These are phyloP conservation scores for Fusarium algeriense DNA, from an alignment of 2,329 filamentous ascomycete genomes.

Conservation along the genomic window DNA sequence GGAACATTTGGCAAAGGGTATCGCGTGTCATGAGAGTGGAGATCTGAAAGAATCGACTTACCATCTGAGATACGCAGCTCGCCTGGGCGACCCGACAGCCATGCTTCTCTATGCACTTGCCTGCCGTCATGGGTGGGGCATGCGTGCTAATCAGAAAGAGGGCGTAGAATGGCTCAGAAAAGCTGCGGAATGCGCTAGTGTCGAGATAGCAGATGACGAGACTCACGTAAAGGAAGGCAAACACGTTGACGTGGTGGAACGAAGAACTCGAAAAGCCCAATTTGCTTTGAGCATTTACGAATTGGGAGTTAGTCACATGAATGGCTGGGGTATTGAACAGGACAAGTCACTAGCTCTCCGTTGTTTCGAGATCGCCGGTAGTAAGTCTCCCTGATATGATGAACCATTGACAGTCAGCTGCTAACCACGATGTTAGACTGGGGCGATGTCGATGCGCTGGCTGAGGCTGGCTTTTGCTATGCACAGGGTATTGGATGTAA, in stretches of 20 bases:
- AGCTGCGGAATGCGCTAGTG: constrained; percentile 84
- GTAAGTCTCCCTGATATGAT: constrained; percentile 57
- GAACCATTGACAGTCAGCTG: background rate
- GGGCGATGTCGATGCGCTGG: constrained; percentile 94
- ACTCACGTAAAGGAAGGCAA: constrained; percentile 73
- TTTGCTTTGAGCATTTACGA: constrained; percentile 97
- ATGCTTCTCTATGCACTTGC: constrained; percentile 97
- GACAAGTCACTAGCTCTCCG: constrained; percentile 88
- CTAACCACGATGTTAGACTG: constrained; percentile 68
- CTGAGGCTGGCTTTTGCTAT: constrained; percentile 96
- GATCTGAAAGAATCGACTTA: constrained; percentile 95
- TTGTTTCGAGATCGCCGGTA: constrained; percentile 96
- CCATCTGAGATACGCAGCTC: constrained; percentile 89
- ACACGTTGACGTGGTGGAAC: constrained; percentile 73
- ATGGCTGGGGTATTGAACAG: constrained; percentile 96
- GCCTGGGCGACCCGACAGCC: constrained; percentile 86
- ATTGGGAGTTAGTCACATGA: constrained; percentile 95
- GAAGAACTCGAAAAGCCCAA: constrained; percentile 88
- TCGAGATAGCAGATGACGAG: constrained; percentile 87
- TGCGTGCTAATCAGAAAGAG: constrained; percentile 90
- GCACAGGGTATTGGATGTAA: constrained; percentile 93
- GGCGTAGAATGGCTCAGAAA: constrained; percentile 93
- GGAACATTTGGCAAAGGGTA: constrained; percentile 90
- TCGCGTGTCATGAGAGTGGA: constrained; percentile 89
- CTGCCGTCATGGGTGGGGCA: constrained; percentile 97